Evolutionary conservation across 495 filamentous ascomycete genomes (phyloP).

Genomic region (Hypomontagnella submonticulosa): DNA sequence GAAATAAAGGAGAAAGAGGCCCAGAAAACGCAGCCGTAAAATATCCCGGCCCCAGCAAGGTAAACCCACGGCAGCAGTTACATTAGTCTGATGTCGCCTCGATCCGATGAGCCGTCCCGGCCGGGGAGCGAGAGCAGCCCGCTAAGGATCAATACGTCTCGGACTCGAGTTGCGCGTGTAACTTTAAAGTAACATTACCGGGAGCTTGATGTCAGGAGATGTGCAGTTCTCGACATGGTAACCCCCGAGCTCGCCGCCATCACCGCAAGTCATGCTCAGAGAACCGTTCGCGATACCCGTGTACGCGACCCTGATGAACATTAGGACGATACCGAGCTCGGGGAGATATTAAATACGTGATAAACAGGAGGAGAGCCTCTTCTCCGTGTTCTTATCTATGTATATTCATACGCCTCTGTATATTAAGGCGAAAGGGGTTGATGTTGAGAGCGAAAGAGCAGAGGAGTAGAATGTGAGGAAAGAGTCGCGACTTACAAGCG

Average conservation of each 20-base stretch:
- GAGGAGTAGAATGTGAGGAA: not conserved
- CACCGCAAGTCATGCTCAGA: slow-evolving; percentile 24
- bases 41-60: too few species aligned
- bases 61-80: too few species aligned
- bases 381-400: too few species aligned
- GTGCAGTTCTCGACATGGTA: slow-evolving; percentile 44
- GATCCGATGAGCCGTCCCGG: too few species aligned
- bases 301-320: slow-evolving; percentile 33
- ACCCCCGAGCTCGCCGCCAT: slow-evolving; percentile 40
- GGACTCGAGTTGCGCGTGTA: too few species aligned
- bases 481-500: slow-evolving; percentile 28
- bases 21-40: too few species aligned
- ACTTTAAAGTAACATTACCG: slow-evolving; percentile 29
- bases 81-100: too few species aligned
- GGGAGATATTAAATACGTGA: not conserved
- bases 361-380: not conserved
- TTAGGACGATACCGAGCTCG: slow-evolving; percentile 1
- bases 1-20: too few species aligned
- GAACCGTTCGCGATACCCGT: slow-evolving; percentile 38
- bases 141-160: too few species aligned
- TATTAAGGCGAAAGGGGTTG: not conserved
- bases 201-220: slow-evolving; percentile 26
- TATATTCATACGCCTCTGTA: too few species aligned
- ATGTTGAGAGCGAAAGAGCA: not conserved
- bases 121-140: too few species aligned